phyloP scores from a whole-genome alignment of 1,139 yeast genomes.

The Magnusiomyces paraingens region DNA sequence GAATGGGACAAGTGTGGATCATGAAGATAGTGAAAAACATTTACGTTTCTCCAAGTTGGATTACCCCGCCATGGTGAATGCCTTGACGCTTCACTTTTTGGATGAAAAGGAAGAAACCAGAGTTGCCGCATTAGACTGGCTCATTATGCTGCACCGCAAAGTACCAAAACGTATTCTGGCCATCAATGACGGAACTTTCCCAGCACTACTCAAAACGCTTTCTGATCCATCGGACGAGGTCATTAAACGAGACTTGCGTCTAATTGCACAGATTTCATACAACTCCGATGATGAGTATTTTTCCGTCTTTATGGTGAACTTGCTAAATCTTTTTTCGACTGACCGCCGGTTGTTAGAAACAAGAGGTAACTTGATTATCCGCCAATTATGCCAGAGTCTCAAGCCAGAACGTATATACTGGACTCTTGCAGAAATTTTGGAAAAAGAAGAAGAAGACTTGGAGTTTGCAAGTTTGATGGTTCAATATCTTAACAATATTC shows the following conservation, averaged over 20 bases:
- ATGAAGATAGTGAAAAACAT: background rate
- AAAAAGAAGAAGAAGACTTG: slow-evolving; percentile 51
- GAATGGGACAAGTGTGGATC: slow-evolving; percentile 9
- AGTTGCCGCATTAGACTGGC: slow-evolving; percentile 86
- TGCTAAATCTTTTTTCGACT: slow-evolving; percentile 61
- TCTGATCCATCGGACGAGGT: slow-evolving; percentile 85
- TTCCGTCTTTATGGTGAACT: slow-evolving; percentile 64
- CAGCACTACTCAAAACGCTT: slow-evolving; percentile 71
- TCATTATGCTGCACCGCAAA: slow-evolving; percentile 70
- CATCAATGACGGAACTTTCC: slow-evolving; percentile 58
- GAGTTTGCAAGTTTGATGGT: slow-evolving; percentile 76
- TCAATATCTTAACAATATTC: slow-evolving; percentile 78
- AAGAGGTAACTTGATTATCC: slow-evolving; percentile 77
- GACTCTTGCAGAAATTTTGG: slow-evolving; percentile 71
- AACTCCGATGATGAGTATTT: slow-evolving; percentile 77
- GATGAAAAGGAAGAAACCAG: slow-evolving; percentile 76
- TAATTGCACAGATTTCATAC: slow-evolving; percentile 71
- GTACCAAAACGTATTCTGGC: slow-evolving; percentile 58
- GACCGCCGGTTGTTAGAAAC: slow-evolving; percentile 57
- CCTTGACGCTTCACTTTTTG: slow-evolving; percentile 53
- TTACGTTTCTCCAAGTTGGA: slow-evolving; percentile 34
- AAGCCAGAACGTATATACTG: slow-evolving; percentile 80
- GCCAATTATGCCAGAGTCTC: slow-evolving; percentile 76
- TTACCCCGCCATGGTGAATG: slow-evolving; percentile 52
- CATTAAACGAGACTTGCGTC: slow-evolving; percentile 65